Evolutionary conservation across 1,284 basidiomycete genomes (phyloP).

Genomic region (Ceratobasidium sp.): DNA sequence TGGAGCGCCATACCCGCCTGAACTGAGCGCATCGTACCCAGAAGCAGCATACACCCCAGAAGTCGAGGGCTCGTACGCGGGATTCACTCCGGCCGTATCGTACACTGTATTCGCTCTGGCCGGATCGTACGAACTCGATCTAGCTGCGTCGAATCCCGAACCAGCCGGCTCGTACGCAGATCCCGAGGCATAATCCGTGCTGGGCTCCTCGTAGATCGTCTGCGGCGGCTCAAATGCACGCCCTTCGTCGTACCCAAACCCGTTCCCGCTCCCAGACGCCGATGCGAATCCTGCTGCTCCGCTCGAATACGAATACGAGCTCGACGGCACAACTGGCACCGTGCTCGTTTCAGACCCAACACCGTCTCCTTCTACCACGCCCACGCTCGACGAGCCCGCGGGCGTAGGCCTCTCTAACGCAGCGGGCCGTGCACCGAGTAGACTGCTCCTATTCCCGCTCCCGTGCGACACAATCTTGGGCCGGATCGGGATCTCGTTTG

Average conservation of each 20-base stretch:
- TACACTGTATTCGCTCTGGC: conserved; percentile 4
- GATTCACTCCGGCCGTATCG: neutral
- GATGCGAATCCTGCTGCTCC: neutral
- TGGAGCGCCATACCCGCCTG: neutral
- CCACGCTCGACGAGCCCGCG: neutral
- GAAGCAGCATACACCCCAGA: neutral
- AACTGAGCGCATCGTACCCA: neutral
- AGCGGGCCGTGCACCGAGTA: neutral
- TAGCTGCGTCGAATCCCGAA: neutral
- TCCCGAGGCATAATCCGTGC: neutral
- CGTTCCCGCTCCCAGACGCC: neutral
- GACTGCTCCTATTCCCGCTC: conserved; percentile 11
- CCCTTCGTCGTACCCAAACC: neutral
- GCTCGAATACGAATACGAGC: neutral
- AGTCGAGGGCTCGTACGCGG: neutral
- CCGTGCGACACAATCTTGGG: conserved; percentile 2
- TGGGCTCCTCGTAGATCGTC: conserved; percentile 11
- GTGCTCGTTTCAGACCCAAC: neutral
- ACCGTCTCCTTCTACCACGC: neutral
- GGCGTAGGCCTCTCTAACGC: neutral
- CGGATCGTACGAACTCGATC: neutral
- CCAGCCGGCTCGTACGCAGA: neutral
- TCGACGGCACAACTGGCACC: neutral
- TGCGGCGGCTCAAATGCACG: neutral
- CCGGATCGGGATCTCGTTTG: conserved; percentile 20